A percentile compares a stretch with the other conserved stretches of the same genome.
Evolutionary conservation across 305 asterid genomes (phyloP).

Genomic region (Andrographis paniculata): DNA sequence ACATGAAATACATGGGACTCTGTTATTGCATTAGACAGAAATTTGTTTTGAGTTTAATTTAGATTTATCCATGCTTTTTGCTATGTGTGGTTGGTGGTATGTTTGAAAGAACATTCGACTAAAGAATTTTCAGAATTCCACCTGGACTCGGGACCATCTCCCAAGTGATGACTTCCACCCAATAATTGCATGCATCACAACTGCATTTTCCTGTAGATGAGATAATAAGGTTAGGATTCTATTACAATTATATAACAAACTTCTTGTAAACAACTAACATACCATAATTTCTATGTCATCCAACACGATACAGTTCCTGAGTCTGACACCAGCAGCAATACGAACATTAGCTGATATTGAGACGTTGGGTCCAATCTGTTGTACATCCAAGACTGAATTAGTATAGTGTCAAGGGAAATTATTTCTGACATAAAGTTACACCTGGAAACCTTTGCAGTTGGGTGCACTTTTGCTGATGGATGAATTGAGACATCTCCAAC

Average conservation of each 20-base stretch:
- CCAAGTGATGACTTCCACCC: constrained; percentile 86
- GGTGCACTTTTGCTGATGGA: constrained; percentile 85
- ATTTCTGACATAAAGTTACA: too few species aligned
- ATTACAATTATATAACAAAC: background rate
- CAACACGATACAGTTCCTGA: constrained; percentile 55
- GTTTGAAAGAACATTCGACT: too few species aligned
- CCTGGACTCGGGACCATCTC: constrained; percentile 87
- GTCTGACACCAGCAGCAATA: constrained; percentile 73
- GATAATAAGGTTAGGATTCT: background rate
- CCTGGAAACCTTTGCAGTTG: constrained; percentile 91
- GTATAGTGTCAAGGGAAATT: background rate
- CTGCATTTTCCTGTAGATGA: constrained; percentile 63
- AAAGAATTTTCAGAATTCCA: constrained; percentile 8
- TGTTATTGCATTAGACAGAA: background rate
- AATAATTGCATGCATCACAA: constrained; percentile 56
- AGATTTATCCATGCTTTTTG: too few species aligned
- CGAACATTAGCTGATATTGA: constrained; percentile 92
- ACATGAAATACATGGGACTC: too few species aligned
- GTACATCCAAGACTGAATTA: background rate
- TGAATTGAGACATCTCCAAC: constrained; percentile 71
- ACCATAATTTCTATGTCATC: constrained; percentile 85
- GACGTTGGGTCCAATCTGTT: constrained; percentile 86
- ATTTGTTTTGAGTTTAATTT: too few species aligned
- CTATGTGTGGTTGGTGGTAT: too few species aligned
- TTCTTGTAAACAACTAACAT: constrained; percentile 9